A percentile compares a stretch with the other conserved stretches of the same genome.
phyloP scores from a whole-genome alignment of 139 green algal species.

The Picocystis salinarum region DNA sequence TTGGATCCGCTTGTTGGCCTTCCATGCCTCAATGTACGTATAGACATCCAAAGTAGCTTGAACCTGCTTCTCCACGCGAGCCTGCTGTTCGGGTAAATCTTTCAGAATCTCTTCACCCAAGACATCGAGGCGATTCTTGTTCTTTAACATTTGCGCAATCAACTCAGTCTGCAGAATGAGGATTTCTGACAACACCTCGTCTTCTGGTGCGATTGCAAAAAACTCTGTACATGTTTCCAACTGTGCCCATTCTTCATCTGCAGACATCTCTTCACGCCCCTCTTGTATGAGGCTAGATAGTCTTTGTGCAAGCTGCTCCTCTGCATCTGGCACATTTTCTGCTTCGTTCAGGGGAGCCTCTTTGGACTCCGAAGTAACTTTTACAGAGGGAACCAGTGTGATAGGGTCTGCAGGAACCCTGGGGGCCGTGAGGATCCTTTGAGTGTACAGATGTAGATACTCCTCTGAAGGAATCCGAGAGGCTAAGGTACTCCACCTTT shows the following conservation, averaged over 20 bases:
- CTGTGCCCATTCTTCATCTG: slow-evolving; percentile 34
- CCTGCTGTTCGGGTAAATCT: slow-evolving; percentile 27
- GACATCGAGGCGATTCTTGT: slow-evolving; percentile 21
- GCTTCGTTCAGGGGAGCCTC: no score
- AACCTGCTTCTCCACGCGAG: slow-evolving; percentile 26
- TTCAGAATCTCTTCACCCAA: slow-evolving; percentile 19
- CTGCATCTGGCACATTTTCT: no score
- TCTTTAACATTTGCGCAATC: slow-evolving; percentile 29
- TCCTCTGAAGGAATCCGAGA: no score
- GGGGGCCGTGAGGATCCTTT: no score
- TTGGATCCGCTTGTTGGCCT: slow-evolving; percentile 35
- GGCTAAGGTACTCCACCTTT: no score
- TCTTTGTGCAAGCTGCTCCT: no score
- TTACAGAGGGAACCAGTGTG: no score
- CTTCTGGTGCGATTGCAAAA: slow-evolving; percentile 45
- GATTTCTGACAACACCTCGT: slow-evolving; percentile 62
- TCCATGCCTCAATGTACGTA: slow-evolving; percentile 5
- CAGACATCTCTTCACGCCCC: no score
- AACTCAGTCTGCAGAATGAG: slow-evolving; percentile 52
- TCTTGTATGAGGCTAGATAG: no score
- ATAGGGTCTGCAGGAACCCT: no score
- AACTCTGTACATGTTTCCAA: slow-evolving; percentile 20
- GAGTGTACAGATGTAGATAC: no score
- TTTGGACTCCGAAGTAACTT: no score
- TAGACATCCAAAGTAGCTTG: slow-evolving; percentile 15